A percentile compares a stretch with the other conserved stretches of the same genome.
Evolutionary conservation across 495 filamentous ascomycete species (phyloP).

Genomic region (Xylaria telfairii): DNA sequence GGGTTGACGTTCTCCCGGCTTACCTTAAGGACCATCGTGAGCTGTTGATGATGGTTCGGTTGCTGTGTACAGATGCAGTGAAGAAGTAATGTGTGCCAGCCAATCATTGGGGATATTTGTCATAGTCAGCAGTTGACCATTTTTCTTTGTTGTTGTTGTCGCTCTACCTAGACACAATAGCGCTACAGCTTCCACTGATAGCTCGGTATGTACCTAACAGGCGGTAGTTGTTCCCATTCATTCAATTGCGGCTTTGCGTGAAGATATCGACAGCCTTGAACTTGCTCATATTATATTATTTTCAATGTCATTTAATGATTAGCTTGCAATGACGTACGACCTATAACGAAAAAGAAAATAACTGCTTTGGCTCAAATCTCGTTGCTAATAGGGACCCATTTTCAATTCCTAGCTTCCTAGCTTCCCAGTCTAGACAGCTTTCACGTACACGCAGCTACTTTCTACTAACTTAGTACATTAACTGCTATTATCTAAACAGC

Average conservation of each 20-base stretch:
- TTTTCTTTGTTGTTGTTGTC: not conserved
- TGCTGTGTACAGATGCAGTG: not conserved
- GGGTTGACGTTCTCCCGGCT: slow-evolving; percentile 10
- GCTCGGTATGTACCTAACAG: too few relatives aligned
- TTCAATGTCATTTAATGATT: not conserved
- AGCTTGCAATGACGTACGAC: not conserved
- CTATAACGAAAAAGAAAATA: not conserved
- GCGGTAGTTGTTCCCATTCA: not conserved
- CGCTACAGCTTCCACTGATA: too few relatives aligned
- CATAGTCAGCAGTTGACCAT: not conserved
- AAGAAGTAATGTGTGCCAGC: not conserved
- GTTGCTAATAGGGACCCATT: not conserved
- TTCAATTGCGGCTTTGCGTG: too few relatives aligned
- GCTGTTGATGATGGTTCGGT: not conserved
- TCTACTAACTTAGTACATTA: not conserved
- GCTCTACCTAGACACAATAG: too few relatives aligned
- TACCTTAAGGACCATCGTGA: slow-evolving; percentile 1
- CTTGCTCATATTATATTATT: not conserved
- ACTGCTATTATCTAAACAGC: too few relatives aligned
- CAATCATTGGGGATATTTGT: not conserved
- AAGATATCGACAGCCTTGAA: too few relatives aligned
- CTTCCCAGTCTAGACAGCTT: not conserved
- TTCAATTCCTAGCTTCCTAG: not conserved
- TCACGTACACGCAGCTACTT: not conserved
- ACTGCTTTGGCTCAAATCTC: not conserved